Conservation (phyloP, 2,329 filamentous ascomycete genomes). For the Ophioceras dolichostomum region DNA sequence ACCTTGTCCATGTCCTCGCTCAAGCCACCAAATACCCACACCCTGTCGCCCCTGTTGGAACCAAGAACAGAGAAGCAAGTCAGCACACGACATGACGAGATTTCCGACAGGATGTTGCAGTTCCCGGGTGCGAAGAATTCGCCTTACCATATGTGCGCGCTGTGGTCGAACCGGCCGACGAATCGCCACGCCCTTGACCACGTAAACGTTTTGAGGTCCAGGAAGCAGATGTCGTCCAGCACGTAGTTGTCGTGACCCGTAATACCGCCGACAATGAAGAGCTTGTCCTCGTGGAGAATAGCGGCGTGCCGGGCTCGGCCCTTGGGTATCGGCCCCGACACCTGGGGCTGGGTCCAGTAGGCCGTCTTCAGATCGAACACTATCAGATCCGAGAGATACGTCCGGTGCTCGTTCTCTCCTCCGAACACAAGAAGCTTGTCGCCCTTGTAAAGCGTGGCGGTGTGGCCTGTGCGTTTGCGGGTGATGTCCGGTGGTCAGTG, state of each 20-base stretch:
- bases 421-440: slow-evolving; percentile 96
- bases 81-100: too few relatives aligned
- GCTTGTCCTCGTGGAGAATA: slow-evolving; percentile 88
- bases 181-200: slow-evolving; percentile 97
- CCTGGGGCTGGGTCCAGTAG: slow-evolving; percentile 87
- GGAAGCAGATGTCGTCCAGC: slow-evolving; percentile 89
- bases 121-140: too few relatives aligned
- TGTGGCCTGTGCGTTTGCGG: slow-evolving; percentile 63
- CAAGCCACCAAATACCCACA: slow-evolving; percentile 94
- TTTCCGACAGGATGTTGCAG: too few relatives aligned
- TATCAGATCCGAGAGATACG: slow-evolving; percentile 90
- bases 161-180: slow-evolving; percentile 88
- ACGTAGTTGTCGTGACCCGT: slow-evolving; percentile 87
- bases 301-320: slow-evolving; percentile 88
- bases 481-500: too few relatives aligned
- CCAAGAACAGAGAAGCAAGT: too few relatives aligned
- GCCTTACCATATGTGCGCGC: slow-evolving; percentile 75
- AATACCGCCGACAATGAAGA: slow-evolving; percentile 93
- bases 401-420: slow-evolving; percentile 93
- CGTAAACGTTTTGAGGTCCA: slow-evolving; percentile 93
- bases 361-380: slow-evolving; percentile 91
- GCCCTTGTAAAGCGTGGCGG: slow-evolving; percentile 84
- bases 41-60: slow-evolving; percentile 58
- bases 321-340: slow-evolving; percentile 73
- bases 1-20: slow-evolving; percentile 96